Base-by-base conservation (phyloP, 2,329 filamentous ascomycete species). In the Aspergillus fumigatus region DNA sequence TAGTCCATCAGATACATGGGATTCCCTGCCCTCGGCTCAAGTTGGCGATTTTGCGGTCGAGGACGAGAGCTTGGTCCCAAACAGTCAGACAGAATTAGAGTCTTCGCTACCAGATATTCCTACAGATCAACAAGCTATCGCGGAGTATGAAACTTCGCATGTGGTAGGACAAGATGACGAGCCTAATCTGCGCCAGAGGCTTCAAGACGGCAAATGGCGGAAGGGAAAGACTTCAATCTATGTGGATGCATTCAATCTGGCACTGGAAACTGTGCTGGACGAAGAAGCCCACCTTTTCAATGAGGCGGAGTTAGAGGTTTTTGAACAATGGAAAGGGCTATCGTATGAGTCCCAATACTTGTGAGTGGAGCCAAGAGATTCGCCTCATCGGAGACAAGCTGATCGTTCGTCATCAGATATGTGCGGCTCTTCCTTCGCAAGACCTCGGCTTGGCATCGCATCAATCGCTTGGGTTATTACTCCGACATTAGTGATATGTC, bases 181-280 rank as follows among this genome's bases (percentile, higher is more conserved):
- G 8, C 66, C 67, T 35, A 67, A 73, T 59, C 67, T 79, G 4
- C 79, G 81, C 59, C 75, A 79, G 40, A 78, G 83, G 7, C 68
- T 88, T 14, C 80, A 80, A 56, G 76, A 84, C 52, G 79, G 78
- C 51, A 82, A 77, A 58, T 96, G 90, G 90, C 75, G 86, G 4
- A 85, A 82, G 66, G 90, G 91, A 0, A 87, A 85, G 70, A 95
- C 87, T 67, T 97, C 92, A 1, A 90, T 99, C 54, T 99, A 99
- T 67, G 91, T 97, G 19, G 94, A 99, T 75, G 94, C 94, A 0
- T 99, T 99, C 79, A 96, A 96, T 67, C 79, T 97, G 14, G 91
- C 93, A 2, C 77, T 99, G 50, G 87, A 93, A 57, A 96, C 90
- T 0, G 94, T 99, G 3, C 76, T 97, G 11, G 86, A 90, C 50